phyloP scores from a whole-genome alignment of 352 stramenopile genomes.

The Peronospora belbahrii region DNA sequence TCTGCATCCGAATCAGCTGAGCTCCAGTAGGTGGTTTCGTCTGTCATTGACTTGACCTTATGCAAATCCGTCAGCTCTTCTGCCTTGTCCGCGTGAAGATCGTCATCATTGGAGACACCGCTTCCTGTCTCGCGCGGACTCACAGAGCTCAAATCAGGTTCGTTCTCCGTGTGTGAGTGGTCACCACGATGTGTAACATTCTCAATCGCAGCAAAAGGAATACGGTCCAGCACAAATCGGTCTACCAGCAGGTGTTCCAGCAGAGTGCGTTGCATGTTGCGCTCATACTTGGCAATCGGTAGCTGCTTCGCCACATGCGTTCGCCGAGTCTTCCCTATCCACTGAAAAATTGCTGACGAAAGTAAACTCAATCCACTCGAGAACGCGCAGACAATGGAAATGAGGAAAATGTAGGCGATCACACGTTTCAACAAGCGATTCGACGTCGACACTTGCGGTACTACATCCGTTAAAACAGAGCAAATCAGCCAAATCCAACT shows the following conservation, averaged over 20 bases:
- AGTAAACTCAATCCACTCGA: constrained; percentile 66
- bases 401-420: constrained; percentile 67
- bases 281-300: constrained; percentile 46
- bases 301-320: constrained; percentile 48
- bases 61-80: constrained; percentile 1
- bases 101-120: background rate
- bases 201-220: constrained; percentile 31
- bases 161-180: background rate
- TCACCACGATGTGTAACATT: constrained; percentile 8
- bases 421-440: constrained; percentile 60
- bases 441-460: constrained; percentile 43
- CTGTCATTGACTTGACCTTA: background rate
- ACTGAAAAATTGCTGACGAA: constrained; percentile 58
- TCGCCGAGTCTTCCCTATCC: constrained; percentile 47
- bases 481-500: background rate
- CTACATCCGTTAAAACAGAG: constrained; percentile 18
- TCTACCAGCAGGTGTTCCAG: constrained; percentile 38
- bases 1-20: constrained; percentile 28
- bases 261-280: constrained; percentile 38
- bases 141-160: background rate
- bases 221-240: constrained; percentile 44
- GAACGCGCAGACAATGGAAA: constrained; percentile 71
- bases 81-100: constrained; percentile 10
- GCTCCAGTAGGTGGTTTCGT: constrained; percentile 13
- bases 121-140: constrained; percentile 2